Conservation (phyloP, 495 filamentous ascomycete species). For the Pyronema domesticum region DNA sequence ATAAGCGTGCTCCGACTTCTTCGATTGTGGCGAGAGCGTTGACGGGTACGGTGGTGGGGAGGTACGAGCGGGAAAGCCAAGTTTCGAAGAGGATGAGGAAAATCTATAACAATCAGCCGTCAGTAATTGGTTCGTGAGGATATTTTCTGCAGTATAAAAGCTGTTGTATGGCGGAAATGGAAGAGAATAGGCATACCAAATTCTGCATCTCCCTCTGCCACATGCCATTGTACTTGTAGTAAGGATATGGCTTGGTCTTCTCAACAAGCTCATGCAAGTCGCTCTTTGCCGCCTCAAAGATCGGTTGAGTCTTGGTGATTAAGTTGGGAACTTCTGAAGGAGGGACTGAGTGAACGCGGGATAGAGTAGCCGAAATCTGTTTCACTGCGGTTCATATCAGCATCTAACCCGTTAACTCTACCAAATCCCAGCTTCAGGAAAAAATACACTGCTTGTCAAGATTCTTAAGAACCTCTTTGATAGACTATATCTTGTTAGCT, state of each 20-base stretch:
- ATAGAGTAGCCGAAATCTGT: conserved; percentile 59
- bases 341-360: conserved; percentile 77
- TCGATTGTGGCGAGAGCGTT: conserved; percentile 64
- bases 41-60: conserved; percentile 16
- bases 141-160: too few relatives aligned
- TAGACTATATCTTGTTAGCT: conserved; percentile 31
- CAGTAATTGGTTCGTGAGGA: conserved; percentile 26
- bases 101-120: conserved; percentile 25
- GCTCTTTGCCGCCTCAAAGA: conserved; percentile 39
- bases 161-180: not conserved
- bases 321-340: conserved; percentile 40
- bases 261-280: conserved; percentile 42
- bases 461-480: conserved; percentile 60
- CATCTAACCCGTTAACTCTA: not conserved
- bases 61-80: conserved; percentile 18
- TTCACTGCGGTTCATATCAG: conserved; percentile 32
- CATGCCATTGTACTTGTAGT: conserved; percentile 83
- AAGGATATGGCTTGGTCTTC: conserved; percentile 66
- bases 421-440: not conserved
- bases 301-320: conserved; percentile 34
- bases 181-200: conserved; percentile 56
- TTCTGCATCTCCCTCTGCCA: conserved; percentile 81
- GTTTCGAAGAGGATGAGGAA: conserved; percentile 18
- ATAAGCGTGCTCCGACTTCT: conserved; percentile 51
- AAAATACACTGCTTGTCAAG: conserved; percentile 53